phyloP scores from a whole-genome alignment of 2,329 filamentous ascomycete species.

The Microcyclosporella mali region DNA sequence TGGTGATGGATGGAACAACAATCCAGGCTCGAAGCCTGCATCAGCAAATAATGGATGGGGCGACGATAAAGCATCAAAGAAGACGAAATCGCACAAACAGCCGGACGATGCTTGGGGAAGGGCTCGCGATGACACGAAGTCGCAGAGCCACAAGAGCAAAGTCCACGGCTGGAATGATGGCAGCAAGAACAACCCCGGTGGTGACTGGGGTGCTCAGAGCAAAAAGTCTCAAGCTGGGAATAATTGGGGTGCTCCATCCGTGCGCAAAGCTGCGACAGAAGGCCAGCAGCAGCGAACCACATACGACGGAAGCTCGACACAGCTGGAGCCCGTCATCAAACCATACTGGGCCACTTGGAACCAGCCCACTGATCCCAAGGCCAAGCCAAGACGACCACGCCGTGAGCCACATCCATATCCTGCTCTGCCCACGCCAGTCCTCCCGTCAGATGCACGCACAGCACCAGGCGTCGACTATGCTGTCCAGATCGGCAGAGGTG shows the following conservation, averaged over 20 bases:
- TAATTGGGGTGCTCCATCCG: not conserved
- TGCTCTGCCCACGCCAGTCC: constrained; percentile 25
- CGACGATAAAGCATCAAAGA: no score
- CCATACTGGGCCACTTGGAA: constrained; percentile 31
- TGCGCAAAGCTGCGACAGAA: not conserved
- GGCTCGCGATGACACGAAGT: not conserved
- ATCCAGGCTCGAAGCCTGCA: no score
- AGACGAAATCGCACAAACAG: no score
- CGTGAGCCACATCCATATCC: constrained; percentile 28
- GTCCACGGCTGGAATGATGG: constrained; percentile 1
- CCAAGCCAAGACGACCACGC: constrained; percentile 8
- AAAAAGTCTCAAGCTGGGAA: not conserved
- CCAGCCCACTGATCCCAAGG: constrained; percentile 1
- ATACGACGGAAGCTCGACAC: constrained; percentile 5
- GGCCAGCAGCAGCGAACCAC: not conserved
- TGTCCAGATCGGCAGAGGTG: constrained; percentile 31
- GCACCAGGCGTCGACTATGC: constrained; percentile 19
- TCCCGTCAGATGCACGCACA: constrained; percentile 15
- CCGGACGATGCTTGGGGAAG: not conserved
- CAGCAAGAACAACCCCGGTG: not conserved
- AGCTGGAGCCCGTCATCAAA: constrained; percentile 22
- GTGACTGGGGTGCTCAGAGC: not conserved
- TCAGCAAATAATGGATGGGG: no score
- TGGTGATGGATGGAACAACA: no score
- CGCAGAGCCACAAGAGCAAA: constrained; percentile 1